phyloP scores from a whole-genome alignment of 2,329 filamentous ascomycete genomes.

The Neonectria punicea region DNA sequence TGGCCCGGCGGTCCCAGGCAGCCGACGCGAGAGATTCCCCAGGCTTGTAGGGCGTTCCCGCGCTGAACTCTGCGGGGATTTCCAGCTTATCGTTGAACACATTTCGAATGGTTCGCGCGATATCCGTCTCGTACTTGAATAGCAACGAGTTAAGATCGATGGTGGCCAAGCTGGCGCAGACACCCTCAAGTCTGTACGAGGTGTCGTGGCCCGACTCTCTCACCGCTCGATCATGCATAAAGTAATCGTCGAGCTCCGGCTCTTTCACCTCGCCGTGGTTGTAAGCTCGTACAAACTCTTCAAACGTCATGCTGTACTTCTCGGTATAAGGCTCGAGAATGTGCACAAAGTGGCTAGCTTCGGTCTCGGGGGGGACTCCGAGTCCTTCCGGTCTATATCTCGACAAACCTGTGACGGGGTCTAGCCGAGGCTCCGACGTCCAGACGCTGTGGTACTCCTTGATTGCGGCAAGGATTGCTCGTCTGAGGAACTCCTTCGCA shows the following conservation, averaged over 20 bases:
- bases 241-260: constrained; percentile 93
- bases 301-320: constrained; percentile 84
- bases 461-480: constrained; percentile 88
- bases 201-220: constrained; percentile 98
- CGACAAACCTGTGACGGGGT: constrained; percentile 81
- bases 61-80: constrained; percentile 86
- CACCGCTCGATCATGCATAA: constrained; percentile 93
- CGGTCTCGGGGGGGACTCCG: constrained; percentile 92
- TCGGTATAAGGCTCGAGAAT: constrained; percentile 83
- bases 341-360: constrained; percentile 86
- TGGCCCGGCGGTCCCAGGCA: constrained; percentile 89
- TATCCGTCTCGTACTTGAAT: constrained; percentile 97
- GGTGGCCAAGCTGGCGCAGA: constrained; percentile 89
- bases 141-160: constrained; percentile 94
- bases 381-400: constrained; percentile 85
- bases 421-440: constrained; percentile 81
- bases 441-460: constrained; percentile 96
- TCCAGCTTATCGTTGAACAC: constrained; percentile 84
- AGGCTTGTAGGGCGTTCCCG: constrained; percentile 69
- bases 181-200: constrained; percentile 88
- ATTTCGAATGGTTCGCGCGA: constrained; percentile 84
- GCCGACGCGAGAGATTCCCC: constrained; percentile 84
- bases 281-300: constrained; percentile 89
- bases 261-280: constrained; percentile 81
- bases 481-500: constrained; percentile 82